Percentiles rank a stretch among this genome's conserved stretches.
Conservation (phyloP, 1,139 yeast genomes). For the Lodderomyces metapsilosis region DNA sequence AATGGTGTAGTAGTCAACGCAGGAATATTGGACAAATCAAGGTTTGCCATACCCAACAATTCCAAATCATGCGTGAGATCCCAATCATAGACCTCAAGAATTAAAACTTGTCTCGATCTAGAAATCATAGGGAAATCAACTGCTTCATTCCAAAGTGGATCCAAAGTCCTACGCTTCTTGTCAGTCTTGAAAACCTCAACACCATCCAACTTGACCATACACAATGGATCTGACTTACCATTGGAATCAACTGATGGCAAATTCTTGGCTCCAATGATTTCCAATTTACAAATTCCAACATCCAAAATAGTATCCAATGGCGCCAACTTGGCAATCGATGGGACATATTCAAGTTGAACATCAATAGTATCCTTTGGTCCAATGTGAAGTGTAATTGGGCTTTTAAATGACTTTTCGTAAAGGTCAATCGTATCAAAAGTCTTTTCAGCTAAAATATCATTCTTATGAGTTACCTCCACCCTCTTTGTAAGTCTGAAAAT, state of each 20-base stretch:
- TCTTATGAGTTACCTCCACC: constrained; percentile 44
- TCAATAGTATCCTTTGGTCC: constrained; percentile 42
- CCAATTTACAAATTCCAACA: constrained; percentile 60
- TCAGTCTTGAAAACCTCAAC: constrained; percentile 55
- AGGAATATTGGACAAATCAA: constrained; percentile 51
- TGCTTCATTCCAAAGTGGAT: constrained; percentile 69
- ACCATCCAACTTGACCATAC: constrained; percentile 52
- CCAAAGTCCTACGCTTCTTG: constrained; percentile 60
- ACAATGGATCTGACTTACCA: constrained; percentile 76
- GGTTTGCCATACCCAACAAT: constrained; percentile 48
- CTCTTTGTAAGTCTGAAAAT: constrained; percentile 56
- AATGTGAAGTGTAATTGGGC: constrained; percentile 47
- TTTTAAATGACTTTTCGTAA: constrained; percentile 45
- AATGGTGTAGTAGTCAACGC: constrained; percentile 47
- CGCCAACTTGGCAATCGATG: constrained; percentile 53
- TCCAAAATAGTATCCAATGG: constrained; percentile 63
- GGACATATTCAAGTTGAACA: constrained; percentile 58
- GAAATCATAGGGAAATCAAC: constrained; percentile 60
- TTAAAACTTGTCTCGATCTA: constrained; percentile 52
- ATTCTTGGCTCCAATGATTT: constrained; percentile 53
- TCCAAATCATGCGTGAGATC: constrained; percentile 71
- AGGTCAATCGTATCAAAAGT: constrained; percentile 52
- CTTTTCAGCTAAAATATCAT: constrained; percentile 51
- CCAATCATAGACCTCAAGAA: constrained; percentile 66
- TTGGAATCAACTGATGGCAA: constrained; percentile 62